Evolutionary conservation across 148 eudicot genomes (phyloP).

Genomic region (Hydrangea macrophylla): DNA sequence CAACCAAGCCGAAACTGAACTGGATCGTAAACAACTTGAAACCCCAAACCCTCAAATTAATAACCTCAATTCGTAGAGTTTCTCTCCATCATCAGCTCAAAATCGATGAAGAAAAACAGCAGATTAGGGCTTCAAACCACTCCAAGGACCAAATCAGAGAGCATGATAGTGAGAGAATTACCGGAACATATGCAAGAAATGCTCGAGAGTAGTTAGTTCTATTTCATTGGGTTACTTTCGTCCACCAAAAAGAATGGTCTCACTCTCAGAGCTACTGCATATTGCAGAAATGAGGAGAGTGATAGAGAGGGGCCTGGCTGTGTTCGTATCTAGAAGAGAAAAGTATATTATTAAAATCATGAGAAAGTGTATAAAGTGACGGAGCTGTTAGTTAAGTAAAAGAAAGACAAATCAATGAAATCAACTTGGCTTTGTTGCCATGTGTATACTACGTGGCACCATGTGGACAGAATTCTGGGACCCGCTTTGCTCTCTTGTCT

Average conservation of each 20-base stretch:
- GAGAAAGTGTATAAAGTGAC: too few relatives aligned
- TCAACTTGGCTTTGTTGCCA: too few relatives aligned
- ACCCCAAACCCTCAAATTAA: not conserved
- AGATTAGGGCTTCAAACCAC: not conserved
- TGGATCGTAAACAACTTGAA: not conserved
- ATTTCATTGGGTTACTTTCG: not conserved
- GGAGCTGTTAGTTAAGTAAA: too few relatives aligned
- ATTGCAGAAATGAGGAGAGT: slow-evolving; percentile 10
- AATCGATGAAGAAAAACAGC: not conserved
- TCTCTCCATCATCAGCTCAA: not conserved
- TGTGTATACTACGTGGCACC: too few relatives aligned
- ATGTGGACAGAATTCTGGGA: too few relatives aligned
- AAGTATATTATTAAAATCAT: not conserved
- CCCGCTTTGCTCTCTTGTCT: too few relatives aligned
- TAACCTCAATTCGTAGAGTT: slow-evolving; percentile 2
- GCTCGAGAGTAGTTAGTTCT: not conserved
- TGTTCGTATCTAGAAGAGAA: not conserved
- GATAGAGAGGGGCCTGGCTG: not conserved
- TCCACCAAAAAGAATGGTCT: not conserved
- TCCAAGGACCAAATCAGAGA: not conserved
- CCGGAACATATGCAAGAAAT: slow-evolving; percentile 5
- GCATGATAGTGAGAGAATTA: not conserved
- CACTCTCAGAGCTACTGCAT: not conserved
- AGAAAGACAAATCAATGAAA: too few relatives aligned
- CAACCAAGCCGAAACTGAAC: not conserved